Percentiles rank a stretch among this genome's conserved stretches.
Conservation (phyloP, 768 basidiomycete genomes). For the Cystoderma amianthinum region DNA sequence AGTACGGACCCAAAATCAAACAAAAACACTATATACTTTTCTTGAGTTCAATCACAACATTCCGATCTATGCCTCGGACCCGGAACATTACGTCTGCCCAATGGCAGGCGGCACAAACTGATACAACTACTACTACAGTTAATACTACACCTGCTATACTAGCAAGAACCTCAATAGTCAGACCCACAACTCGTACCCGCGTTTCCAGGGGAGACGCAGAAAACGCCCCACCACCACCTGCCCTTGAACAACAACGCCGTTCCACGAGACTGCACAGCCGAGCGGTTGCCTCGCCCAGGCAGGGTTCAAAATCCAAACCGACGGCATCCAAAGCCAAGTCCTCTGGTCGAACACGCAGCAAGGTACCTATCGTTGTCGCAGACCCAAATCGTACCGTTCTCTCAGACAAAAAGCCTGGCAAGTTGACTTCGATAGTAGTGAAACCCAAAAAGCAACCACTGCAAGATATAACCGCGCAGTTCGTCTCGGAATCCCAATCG, state of each 20-base stretch:
- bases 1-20: no score
- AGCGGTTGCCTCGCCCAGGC: neutral
- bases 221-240: neutral
- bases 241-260: neutral
- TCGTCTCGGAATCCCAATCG: conserved; percentile 2
- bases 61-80: conserved; percentile 17
- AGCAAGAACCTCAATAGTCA: neutral
- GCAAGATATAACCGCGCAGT: conserved; percentile 26
- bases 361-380: neutral
- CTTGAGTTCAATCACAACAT: no score
- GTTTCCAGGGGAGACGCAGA: neutral
- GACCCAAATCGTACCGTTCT: neutral
- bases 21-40: no score
- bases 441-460: conserved; percentile 20
- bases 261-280: neutral
- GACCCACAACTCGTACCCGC: neutral
- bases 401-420: neutral
- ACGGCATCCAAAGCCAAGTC: neutral
- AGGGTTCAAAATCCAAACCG: neutral
- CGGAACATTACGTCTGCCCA: conserved; percentile 19
- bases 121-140: conserved; percentile 3
- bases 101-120: conserved; percentile 14
- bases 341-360: neutral
- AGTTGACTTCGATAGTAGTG: neutral
- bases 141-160: conserved; percentile 1